These are phyloP conservation scores for Neoboletus brunneissimus DNA, from an alignment of 768 basidiomycete species.

Conservation along the genomic window DNA sequence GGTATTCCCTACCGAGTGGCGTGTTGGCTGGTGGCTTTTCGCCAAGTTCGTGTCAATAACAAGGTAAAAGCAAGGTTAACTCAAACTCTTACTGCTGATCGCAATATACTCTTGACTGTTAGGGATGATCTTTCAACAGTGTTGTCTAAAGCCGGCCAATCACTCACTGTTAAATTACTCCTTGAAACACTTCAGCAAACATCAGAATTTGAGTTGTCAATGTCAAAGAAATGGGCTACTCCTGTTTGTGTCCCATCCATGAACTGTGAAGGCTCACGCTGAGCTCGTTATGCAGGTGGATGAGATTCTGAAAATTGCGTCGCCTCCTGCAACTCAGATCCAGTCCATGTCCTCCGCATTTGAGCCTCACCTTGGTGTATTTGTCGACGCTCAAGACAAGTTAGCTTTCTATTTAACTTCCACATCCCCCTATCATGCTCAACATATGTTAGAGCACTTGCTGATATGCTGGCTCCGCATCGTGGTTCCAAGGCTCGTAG, in stretches of 20 bases:
- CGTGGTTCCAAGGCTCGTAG: conserved; percentile 59
- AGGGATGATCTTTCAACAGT: conserved; percentile 85
- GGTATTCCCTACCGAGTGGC: conserved; percentile 86
- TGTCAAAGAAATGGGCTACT: conserved; percentile 79
- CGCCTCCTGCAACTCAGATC: conserved; percentile 47
- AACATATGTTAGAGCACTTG: conserved; percentile 57
- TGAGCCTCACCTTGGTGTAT: conserved; percentile 88
- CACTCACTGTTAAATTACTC: conserved; percentile 71
- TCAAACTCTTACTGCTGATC: not conserved
- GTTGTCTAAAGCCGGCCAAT: conserved; percentile 72
- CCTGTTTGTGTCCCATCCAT: conserved; percentile 46
- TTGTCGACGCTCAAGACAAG: conserved; percentile 97
- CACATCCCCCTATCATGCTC: not conserved
- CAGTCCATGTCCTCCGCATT: conserved; percentile 86
- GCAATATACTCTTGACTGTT: not conserved
- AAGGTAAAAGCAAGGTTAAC: conserved; percentile 43
- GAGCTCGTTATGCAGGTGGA: conserved; percentile 44
- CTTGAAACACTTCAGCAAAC: conserved; percentile 86
- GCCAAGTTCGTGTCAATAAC: conserved; percentile 91
- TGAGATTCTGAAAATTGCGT: conserved; percentile 58
- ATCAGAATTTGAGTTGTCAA: conserved; percentile 80
- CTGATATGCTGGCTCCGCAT: conserved; percentile 88
- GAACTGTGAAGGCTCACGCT: not conserved
- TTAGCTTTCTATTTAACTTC: conserved; percentile 38
- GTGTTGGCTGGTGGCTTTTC: conserved; percentile 74